Base-by-base conservation (phyloP, 345 rosid genomes). In the Pistacia integerrima region DNA sequence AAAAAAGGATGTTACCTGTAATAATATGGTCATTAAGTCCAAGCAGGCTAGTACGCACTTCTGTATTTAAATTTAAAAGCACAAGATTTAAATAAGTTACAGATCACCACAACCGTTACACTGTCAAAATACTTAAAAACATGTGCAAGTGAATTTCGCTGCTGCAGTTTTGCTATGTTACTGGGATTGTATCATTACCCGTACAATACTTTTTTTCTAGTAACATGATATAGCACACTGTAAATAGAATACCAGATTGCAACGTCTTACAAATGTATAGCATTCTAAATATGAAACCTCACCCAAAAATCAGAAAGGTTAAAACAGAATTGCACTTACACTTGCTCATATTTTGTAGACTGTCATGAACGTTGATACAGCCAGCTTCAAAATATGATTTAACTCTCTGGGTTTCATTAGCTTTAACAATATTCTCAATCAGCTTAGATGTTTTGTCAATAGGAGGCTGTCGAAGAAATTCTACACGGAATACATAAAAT, bases 341-440 rank as follows among this genome's bases (percentile, higher is more conserved):
- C 88, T 90, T 89, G 88, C 69, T 79, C 77, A 82, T 77, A 79
- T 79, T 85, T 64, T 84, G 87, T n/a, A 84, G 78, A 13, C 78
- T 80, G 59, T 82, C 94, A 68, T 82, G 80, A 30, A 64, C 71
- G 65, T 84, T 82, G 33, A 80, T 62, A 80, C 94, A 85, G 46
- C 95, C 94, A 49, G 88, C 84, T 79, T 82, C 86, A 54, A 90
- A 58, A 68, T 92, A 94, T 20, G 90, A 89, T 78, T 83, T 78
- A 55, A 90, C 75, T 82, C 91, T 79, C 79, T 67, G 83, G 57
- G 94, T 89, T 78, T 92, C 92, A 78, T 88, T 92, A 4, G 86
- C 82, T 81, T 85, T 84, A 22, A 90, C 65, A 65, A 94, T 80
- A 28, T 78, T 91, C 41, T 78, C 75, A 14, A 90, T 77, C 82